These are phyloP conservation scores for Saururus chinensis DNA, from an alignment of 164 flowering plant species.

Conservation along the genomic window DNA sequence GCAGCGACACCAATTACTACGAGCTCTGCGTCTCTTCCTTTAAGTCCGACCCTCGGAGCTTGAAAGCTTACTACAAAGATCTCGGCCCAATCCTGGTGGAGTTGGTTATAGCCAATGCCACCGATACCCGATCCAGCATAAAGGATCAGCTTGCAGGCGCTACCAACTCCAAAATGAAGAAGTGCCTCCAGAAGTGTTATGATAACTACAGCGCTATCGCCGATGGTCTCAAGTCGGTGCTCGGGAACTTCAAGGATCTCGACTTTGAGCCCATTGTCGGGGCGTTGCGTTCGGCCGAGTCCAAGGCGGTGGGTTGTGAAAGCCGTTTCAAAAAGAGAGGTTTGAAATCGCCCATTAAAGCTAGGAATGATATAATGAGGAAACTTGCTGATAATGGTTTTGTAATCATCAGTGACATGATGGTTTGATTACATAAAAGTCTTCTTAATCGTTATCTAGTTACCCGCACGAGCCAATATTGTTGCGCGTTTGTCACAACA, in stretches of 20 bases:
- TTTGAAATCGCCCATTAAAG: not conserved
- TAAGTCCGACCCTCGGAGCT: not conserved
- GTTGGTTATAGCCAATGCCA: not conserved
- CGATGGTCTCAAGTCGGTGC: not conserved
- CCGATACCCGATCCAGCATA: not conserved
- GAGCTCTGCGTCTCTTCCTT: not conserved
- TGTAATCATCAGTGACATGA: not conserved
- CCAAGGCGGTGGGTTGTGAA: not conserved
- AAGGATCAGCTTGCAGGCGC: not conserved
- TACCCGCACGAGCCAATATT: no score
- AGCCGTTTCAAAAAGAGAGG: not conserved
- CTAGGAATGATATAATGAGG: not conserved
- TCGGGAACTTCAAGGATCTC: not conserved
- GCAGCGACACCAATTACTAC: not conserved
- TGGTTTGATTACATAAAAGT: not conserved
- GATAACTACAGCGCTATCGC: not conserved
- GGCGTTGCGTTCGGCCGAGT: not conserved
- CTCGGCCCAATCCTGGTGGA: not conserved
- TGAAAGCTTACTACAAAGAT: not conserved
- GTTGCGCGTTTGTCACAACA: no score
- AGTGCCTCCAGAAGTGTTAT: not conserved
- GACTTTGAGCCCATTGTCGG: not conserved
- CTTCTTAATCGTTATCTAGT: no score
- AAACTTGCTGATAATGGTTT: slow-evolving; percentile 2
- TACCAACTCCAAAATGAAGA: not conserved